phyloP scores from a whole-genome alignment of 805 yeast genomes.

The Vanderwaltozyma polyspora region DNA sequence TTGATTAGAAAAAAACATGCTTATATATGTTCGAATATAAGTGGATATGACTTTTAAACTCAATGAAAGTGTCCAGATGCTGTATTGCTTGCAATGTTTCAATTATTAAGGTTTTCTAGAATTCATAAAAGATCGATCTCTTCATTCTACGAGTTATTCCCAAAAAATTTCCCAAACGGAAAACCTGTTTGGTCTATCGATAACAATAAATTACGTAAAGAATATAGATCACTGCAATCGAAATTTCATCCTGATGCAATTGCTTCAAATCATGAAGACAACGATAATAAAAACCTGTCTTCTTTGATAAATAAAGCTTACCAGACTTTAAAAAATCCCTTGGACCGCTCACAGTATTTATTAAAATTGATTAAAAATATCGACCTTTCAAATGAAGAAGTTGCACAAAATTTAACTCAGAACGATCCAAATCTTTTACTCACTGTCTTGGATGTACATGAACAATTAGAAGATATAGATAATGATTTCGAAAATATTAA shows the following conservation, averaged over 20 bases:
- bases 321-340: constrained; percentile 56
- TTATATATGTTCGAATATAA: too few relatives aligned
- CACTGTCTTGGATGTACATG: constrained; percentile 78
- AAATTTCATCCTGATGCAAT: constrained; percentile 70
- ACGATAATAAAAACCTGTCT: too few relatives aligned
- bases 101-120: too few relatives aligned
- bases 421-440: constrained; percentile 50
- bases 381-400: constrained; percentile 51
- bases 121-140: constrained; percentile 2
- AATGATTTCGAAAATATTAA: constrained; percentile 49
- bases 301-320: constrained; percentile 69
- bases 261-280: constrained; percentile 9
- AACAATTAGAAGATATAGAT: constrained; percentile 57
- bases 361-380: constrained; percentile 34
- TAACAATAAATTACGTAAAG: constrained; percentile 47
- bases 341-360: constrained; percentile 55
- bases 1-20: too few relatives aligned
- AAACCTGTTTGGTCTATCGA: constrained; percentile 62
- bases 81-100: too few relatives aligned
- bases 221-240: constrained; percentile 64
- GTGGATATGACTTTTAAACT: too few relatives aligned
- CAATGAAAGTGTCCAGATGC: too few relatives aligned
- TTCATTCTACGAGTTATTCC: constrained; percentile 56
- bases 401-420: constrained; percentile 15
- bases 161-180: constrained; percentile 56